Base-by-base conservation (phyloP, 768 basidiomycete genomes). In the Amanita subjunquillea region DNA sequence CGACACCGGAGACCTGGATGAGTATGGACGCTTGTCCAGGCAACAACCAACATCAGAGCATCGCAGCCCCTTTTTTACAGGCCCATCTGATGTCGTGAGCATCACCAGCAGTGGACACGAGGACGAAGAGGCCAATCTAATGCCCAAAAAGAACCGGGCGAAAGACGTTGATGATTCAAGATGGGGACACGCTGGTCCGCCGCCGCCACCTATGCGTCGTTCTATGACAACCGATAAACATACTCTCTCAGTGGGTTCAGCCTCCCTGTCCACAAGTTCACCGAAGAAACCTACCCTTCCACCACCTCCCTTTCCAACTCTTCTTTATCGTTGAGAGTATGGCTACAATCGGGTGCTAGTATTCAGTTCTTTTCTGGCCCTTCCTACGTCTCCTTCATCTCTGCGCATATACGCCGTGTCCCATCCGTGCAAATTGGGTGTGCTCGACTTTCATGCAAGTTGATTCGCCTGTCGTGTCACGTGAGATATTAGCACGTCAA, bases 11-110 rank as follows among this genome's bases (percentile, higher is more conserved):
- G 53, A 54, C 17, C 56, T 55, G 60, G 50, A 78, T 37, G 76
- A 75, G n/a, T 75, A 78, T 17, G 72, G 74, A 47, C 74, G 76
- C 38, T 72, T 75, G 48, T 68, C 69, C 38, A 70, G 67, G 51
- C 67, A 70, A 34, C 34, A 34, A 56, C 71, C 76, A 30, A 66
- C 78, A 51, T 60, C 71, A n/a, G 63, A 67, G 38, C 68, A 68
- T 50, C 67, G 57, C 32, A 73, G 73, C 54, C 74, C 78, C 5
- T 75, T 77, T 58, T 72, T 72, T 48, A 67, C 65, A 37, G 70
- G 70, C 3, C 66, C 67, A 27, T 58, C 73, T 63, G 72, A 72
- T 62, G 60, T 67, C 55, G 68, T 63, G 42, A 71, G 72, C 57
- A 65, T 75, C 40, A 64, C 67, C 40, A 77, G 74, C 59, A 68